Conservation (phyloP, 768 basidiomycete genomes). For the Mycena polygramma region DNA sequence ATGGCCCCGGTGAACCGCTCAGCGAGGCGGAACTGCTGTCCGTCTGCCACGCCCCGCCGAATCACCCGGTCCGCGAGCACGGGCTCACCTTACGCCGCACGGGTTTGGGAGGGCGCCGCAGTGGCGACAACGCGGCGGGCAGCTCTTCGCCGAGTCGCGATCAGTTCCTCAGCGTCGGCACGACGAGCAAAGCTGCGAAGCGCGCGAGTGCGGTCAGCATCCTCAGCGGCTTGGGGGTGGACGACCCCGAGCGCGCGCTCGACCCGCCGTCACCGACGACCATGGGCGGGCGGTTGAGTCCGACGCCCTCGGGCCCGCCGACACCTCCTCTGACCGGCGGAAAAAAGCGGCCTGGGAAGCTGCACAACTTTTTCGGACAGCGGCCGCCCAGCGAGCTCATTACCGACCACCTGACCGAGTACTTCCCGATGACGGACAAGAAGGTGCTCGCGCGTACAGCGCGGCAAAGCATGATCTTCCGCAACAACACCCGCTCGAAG, state of each 20-base stretch:
- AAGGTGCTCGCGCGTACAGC: slow-evolving; percentile 91
- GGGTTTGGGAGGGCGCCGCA: slow-evolving; percentile 55
- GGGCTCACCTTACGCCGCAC: slow-evolving; percentile 81
- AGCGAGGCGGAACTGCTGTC: slow-evolving; percentile 85
- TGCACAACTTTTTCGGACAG: slow-evolving; percentile 98
- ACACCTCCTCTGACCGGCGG: slow-evolving; percentile 43
- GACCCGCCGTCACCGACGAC: slow-evolving; percentile 72
- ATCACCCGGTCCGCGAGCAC: slow-evolving; percentile 83
- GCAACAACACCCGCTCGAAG: slow-evolving; percentile 54
- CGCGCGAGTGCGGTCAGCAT: slow-evolving; percentile 96
- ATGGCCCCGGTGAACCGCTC: slow-evolving; percentile 74
- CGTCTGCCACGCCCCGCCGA: slow-evolving; percentile 85
- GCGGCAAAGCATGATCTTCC: slow-evolving; percentile 88
- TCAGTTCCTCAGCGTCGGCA: slow-evolving; percentile 40
- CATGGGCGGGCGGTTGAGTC: slow-evolving; percentile 38
- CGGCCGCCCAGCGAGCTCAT: slow-evolving; percentile 98
- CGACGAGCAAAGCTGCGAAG: slow-evolving; percentile 72
- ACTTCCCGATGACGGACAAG: slow-evolving; percentile 95
- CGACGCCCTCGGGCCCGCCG: slow-evolving; percentile 46
- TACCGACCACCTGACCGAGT: slow-evolving; percentile 93
- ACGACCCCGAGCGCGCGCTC: slow-evolving; percentile 74
- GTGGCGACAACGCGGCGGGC: slow-evolving; percentile 59
- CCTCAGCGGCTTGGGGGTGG: slow-evolving; percentile 92
- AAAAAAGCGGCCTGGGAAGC: slow-evolving; percentile 72
- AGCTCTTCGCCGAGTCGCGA: slow-evolving; percentile 50